Evolutionary conservation across 163 green algal genomes (phyloP).

Genomic region (Prototheca stagnorum): DNA sequence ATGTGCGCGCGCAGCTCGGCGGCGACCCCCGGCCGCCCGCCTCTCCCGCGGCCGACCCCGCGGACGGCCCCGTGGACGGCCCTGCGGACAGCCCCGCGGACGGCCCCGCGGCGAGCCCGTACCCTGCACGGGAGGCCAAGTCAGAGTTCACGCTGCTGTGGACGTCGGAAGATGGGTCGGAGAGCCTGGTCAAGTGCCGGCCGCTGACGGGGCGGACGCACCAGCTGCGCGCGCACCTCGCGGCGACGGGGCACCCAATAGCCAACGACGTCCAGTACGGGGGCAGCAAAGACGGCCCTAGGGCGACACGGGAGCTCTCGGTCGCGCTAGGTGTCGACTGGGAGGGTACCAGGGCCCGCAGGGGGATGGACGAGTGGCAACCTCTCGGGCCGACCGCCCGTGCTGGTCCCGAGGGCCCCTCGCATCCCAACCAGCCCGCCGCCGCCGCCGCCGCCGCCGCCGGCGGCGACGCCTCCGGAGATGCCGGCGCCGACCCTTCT

Average conservation of each 20-base stretch:
- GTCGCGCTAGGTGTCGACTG: conserved; percentile 14
- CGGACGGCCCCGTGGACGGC: too few relatives aligned
- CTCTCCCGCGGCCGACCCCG: too few relatives aligned
- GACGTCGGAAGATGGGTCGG: conserved; percentile 33
- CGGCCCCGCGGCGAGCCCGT: too few relatives aligned
- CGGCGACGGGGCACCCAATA: conserved; percentile 55
- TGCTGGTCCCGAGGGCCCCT: too few relatives aligned
- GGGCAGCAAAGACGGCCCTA: conserved; percentile 29
- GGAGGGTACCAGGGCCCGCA: background rate
- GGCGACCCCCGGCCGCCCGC: too few relatives aligned
- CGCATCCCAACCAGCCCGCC: too few relatives aligned
- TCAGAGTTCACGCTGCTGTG: conserved; percentile 41
- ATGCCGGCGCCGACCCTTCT: background rate
- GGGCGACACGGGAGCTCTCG: conserved; percentile 12
- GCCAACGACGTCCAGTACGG: conserved; percentile 76
- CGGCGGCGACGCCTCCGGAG: background rate
- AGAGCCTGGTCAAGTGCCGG: conserved; percentile 55
- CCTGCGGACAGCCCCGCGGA: too few relatives aligned
- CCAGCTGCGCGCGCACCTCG: conserved; percentile 77
- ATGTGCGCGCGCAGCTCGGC: too few relatives aligned
- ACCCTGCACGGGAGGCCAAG: too few relatives aligned
- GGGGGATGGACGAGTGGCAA: background rate
- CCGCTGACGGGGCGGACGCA: conserved; percentile 74
- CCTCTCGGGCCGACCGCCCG: background rate
- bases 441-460: too few relatives aligned